phyloP scores from a whole-genome alignment of 192 early-diverging fungal species.

The Mortierella claussenii region DNA sequence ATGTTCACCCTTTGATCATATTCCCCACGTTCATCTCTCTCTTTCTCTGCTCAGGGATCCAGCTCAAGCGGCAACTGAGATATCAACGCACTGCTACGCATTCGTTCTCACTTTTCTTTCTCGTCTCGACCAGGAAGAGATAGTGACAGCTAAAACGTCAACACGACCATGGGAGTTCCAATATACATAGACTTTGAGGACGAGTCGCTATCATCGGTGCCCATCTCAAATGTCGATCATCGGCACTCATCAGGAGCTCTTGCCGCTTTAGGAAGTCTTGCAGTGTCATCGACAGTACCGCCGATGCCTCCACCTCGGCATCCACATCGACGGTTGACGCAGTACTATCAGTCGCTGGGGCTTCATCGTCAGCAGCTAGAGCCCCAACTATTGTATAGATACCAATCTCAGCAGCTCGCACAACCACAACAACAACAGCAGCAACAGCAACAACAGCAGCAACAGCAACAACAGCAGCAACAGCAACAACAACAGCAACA shows the following conservation, averaged over 20 bases:
- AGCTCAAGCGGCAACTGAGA: too few species aligned
- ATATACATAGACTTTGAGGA: constrained; percentile 4
- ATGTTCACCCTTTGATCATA: too few species aligned
- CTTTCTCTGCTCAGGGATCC: too few species aligned
- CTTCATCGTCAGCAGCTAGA: background rate
- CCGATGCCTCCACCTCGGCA: constrained; percentile 22
- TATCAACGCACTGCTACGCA: too few species aligned
- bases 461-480: background rate
- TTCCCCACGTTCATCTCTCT: too few species aligned
- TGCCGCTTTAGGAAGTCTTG: too few species aligned
- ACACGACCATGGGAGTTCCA: background rate
- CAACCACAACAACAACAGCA: background rate
- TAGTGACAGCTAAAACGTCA: too few species aligned
- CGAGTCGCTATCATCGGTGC: background rate
- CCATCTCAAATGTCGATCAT: background rate
- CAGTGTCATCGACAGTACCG: background rate
- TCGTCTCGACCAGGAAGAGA: too few species aligned
- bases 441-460: constrained; percentile 2
- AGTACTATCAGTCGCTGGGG: constrained; percentile 1
- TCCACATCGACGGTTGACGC: constrained; percentile 18
- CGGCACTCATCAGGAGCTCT: too few species aligned
- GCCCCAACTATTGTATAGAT: background rate
- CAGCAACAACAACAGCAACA: constrained; percentile 1
- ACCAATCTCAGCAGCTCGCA: background rate
- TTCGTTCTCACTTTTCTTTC: too few species aligned